phyloP scores from a whole-genome alignment of 768 basidiomycete species.

The Chalciporus piperatus region DNA sequence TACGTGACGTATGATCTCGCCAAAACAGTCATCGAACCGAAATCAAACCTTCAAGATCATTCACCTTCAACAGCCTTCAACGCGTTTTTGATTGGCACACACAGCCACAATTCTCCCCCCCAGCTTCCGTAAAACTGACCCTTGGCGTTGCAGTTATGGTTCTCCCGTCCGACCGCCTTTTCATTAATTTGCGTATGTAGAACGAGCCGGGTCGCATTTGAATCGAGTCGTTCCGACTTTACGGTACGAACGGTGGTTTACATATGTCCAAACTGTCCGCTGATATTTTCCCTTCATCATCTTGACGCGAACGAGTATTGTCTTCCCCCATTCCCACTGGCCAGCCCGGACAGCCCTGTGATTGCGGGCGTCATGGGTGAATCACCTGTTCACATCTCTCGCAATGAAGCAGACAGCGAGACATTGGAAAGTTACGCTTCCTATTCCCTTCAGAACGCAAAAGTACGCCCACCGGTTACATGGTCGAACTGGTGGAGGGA shows the following conservation, averaged over 20 bases:
- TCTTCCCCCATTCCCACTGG: too few species aligned
- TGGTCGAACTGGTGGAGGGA: conserved; percentile 55
- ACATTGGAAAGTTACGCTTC: conserved; percentile 74
- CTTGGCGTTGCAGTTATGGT: neutral
- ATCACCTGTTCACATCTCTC: neutral
- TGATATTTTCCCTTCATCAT: neutral
- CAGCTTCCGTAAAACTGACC: neutral
- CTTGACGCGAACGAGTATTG: neutral
- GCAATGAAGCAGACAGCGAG: conserved; percentile 33
- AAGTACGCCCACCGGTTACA: conserved; percentile 58
- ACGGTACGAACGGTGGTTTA: too few species aligned
- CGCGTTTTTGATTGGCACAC: too few species aligned
- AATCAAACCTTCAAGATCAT: too few species aligned
- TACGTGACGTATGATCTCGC: too few species aligned
- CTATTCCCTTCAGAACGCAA: conserved; percentile 57
- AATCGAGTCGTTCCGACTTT: neutral
- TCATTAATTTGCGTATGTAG: neutral
- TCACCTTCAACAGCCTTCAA: too few species aligned
- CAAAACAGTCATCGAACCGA: too few species aligned
- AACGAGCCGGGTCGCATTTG: neutral
- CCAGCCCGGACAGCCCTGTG: neutral
- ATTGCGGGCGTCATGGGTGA: neutral
- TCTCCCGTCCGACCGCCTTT: neutral
- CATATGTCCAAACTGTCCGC: neutral
- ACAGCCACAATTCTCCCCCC: too few species aligned